Evolutionary conservation across 768 basidiomycete species (phyloP).

Genomic region (Termitomyces sp.): DNA sequence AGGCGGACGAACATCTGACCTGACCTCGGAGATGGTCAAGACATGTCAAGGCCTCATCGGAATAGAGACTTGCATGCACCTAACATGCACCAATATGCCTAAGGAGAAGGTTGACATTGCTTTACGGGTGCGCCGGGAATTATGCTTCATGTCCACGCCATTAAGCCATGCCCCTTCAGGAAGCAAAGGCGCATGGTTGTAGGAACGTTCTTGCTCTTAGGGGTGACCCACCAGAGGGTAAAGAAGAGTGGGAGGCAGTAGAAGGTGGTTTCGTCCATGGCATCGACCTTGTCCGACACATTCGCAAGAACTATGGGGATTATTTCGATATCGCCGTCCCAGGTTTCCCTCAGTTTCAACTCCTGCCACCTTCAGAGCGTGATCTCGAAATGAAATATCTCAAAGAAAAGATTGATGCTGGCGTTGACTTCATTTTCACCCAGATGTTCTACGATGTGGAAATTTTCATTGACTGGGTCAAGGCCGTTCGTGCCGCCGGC

Average conservation of each 20-base stretch:
- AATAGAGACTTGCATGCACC: slow-evolving; percentile 96
- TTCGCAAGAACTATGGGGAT: slow-evolving; percentile 75
- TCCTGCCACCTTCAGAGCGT: slow-evolving; percentile 67
- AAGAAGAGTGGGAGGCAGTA: slow-evolving; percentile 88
- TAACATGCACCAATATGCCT: slow-evolving; percentile 99
- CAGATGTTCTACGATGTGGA: slow-evolving; percentile 98
- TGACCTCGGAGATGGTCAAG: slow-evolving; percentile 92
- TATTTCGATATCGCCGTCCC: slow-evolving; percentile 95
- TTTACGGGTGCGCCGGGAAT: slow-evolving; percentile 58
- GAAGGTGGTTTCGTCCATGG: slow-evolving; percentile 89
- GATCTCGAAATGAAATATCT: slow-evolving; percentile 78
- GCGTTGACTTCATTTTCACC: slow-evolving; percentile 92
- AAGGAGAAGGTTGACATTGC: slow-evolving; percentile 91
- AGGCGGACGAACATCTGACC: slow-evolving; percentile 90
- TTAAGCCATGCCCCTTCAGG: slow-evolving; percentile 37
- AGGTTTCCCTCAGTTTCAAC: slow-evolving; percentile 84
- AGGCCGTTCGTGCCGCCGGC: slow-evolving; percentile 73
- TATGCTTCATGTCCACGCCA: slow-evolving; percentile 3
- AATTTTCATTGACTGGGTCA: slow-evolving; percentile 90
- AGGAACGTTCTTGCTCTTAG: slow-evolving; percentile 91
- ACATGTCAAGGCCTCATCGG: slow-evolving; percentile 91
- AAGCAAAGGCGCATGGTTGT: slow-evolving; percentile 85
- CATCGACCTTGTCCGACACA: slow-evolving; percentile 87
- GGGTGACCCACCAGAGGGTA: slow-evolving; percentile 86
- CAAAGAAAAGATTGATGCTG: slow-evolving; percentile 89